These are phyloP conservation scores for Hibiscus mutabilis DNA, from an alignment of 345 rosid genomes.

Conservation along the genomic window DNA sequence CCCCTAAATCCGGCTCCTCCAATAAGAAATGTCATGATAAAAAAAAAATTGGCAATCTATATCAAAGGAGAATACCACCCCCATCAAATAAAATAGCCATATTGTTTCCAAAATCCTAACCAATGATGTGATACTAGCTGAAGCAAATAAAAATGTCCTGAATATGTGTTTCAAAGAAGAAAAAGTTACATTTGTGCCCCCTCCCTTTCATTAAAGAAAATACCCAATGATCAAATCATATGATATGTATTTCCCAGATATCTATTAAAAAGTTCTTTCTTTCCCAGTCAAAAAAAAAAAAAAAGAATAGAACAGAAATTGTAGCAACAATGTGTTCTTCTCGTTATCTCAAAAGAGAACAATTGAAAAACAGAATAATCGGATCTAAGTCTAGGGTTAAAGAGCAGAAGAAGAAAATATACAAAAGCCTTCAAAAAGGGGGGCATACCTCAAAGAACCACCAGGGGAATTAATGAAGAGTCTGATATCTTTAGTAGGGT, in stretches of 20 bases:
- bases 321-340: background rate
- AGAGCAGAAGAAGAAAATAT: background rate
- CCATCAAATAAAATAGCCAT: background rate
- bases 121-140: background rate
- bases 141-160: background rate
- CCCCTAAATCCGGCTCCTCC: background rate
- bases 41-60: background rate
- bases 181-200: background rate
- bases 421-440: background rate
- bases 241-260: background rate
- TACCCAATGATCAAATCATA: background rate
- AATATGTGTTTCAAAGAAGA: background rate
- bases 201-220: background rate
- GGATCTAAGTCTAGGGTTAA: background rate
- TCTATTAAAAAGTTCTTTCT: background rate
- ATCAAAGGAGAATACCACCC: background rate
- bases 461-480: constrained; percentile 83
- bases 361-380: background rate
- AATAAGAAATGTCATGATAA: background rate
- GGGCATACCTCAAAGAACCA: constrained; percentile 74
- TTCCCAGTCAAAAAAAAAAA: background rate
- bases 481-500: constrained; percentile 76
- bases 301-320: background rate
- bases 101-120: background rate
- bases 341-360: background rate